Evolutionary conservation across 805 yeast species (phyloP).

Genomic region (Teunomyces kruisii): DNA sequence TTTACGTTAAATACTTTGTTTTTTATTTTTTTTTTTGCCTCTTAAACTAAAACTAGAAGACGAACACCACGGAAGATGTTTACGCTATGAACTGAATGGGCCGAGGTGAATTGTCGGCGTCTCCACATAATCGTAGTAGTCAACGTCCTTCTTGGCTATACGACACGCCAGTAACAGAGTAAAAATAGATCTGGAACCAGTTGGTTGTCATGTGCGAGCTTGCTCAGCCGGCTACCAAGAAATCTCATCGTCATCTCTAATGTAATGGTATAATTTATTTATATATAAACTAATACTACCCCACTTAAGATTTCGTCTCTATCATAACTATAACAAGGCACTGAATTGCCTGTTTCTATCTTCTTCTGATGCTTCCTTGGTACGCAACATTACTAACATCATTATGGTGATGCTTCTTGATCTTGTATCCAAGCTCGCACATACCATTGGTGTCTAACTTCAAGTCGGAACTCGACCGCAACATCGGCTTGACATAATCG

Average conservation of each 20-base stretch:
- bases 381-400: slow-evolving; percentile 35
- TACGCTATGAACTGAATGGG: no score
- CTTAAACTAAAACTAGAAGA: no score
- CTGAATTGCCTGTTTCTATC: neutral
- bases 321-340: neutral
- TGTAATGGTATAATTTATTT: neutral
- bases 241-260: neutral
- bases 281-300: neutral
- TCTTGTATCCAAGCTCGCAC: slow-evolving; percentile 43
- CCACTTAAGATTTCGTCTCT: neutral
- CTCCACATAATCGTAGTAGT: no score
- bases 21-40: no score
- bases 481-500: neutral
- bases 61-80: no score
- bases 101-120: no score
- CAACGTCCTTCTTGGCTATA: no score
- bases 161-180: no score
- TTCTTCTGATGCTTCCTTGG: slow-evolving; percentile 22
- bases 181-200: neutral
- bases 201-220: neutral
- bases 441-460: slow-evolving; percentile 26
- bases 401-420: slow-evolving; percentile 43
- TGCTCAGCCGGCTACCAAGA: neutral
- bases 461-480: slow-evolving; percentile 15
- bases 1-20: slow-evolving; percentile 5